A percentile compares a stretch with the other conserved stretches of the same genome.
Conservation (phyloP, 305 asterid genomes). For the Fraxinus xanthoxyloides region DNA sequence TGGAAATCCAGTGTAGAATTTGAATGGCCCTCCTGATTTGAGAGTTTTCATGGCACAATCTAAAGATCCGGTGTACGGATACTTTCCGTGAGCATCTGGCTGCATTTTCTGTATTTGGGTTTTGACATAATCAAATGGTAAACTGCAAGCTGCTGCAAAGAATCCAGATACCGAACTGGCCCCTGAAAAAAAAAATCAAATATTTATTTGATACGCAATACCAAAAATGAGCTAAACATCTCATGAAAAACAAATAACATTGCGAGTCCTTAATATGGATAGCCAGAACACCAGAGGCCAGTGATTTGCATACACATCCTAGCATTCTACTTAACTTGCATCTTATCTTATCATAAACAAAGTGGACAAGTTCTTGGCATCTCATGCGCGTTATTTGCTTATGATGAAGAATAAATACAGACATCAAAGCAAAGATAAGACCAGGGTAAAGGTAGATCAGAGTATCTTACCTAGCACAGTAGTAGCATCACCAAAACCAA, state of each 20-base stretch:
- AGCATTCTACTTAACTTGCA: not conserved
- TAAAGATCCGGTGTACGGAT: conserved; percentile 65
- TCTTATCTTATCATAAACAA: not conserved
- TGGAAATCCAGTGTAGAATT: conserved; percentile 83
- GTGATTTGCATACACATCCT: not conserved
- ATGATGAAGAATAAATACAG: not conserved
- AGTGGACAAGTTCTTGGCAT: not conserved
- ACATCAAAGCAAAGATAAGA: not conserved
- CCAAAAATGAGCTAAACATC: not conserved
- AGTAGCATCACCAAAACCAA: conserved; percentile 72
- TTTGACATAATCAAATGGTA: conserved; percentile 73
- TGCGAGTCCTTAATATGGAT: not conserved
- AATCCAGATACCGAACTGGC: conserved; percentile 76
- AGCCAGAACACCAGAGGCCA: not conserved
- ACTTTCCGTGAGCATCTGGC: conserved; percentile 73
- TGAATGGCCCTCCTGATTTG: conserved; percentile 63
- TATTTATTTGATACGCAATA: not conserved
- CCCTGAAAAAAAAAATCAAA: conserved; percentile 35
- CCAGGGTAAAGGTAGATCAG: not conserved
- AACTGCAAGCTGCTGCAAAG: conserved; percentile 78
- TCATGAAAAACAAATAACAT: not conserved
- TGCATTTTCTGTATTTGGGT: conserved; percentile 89
- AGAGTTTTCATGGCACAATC: conserved; percentile 67
- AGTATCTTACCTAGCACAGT: conserved; percentile 64
- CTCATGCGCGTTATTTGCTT: not conserved